Base-by-base conservation (phyloP, 768 basidiomycete genomes). In the Phaffia australis region DNA sequence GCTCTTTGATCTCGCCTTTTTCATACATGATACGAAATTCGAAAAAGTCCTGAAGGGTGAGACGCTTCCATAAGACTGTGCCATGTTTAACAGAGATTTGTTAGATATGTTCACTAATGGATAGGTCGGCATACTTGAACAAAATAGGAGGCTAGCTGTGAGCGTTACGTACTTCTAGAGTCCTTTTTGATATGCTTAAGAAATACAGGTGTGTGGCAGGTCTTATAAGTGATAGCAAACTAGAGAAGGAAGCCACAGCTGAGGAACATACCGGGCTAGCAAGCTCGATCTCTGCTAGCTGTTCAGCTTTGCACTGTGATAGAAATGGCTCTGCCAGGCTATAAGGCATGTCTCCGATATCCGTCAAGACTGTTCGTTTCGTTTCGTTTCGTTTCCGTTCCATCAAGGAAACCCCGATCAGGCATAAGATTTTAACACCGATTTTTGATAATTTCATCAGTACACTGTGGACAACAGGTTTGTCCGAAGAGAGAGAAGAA, bases 21-120 rank as follows among this genome's bases (percentile, higher is more conserved):
- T 67, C 66, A 35, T 67, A 67, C 55, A 48, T 27, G 11, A 67
- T 56, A n/a, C 66, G 54, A 42, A 67, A 30, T 42, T 67, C 66
- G 46, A 67, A 67, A 30, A 62, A 67, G 55, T 67, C 66, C 6
- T 29, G 2, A 21, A 67, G 66, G 1, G 42, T 56, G 55, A 55
- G 56, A 1, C 54, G 19, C 48, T 67, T 67, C 66, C 66, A 67
- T 8, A 67, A 55, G 19, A 25, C 66, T 48, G 19, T 30, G 52
- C 11, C 35, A 42, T 42, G 16, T 54, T n/a, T 8, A 16, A 27
- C 18, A 27, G 52, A 27, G 52, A 16, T n/a, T 27, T 29, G 32
- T 54, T 48, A 42, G 29, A 61, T 23, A 32, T 14, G 56, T 19
- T 25, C n/a, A 56, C 18, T 7, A 19, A 14, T 18, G 4, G 2